Base-by-base conservation (phyloP, 345 rosid genomes). In the Murraya koenigii region DNA sequence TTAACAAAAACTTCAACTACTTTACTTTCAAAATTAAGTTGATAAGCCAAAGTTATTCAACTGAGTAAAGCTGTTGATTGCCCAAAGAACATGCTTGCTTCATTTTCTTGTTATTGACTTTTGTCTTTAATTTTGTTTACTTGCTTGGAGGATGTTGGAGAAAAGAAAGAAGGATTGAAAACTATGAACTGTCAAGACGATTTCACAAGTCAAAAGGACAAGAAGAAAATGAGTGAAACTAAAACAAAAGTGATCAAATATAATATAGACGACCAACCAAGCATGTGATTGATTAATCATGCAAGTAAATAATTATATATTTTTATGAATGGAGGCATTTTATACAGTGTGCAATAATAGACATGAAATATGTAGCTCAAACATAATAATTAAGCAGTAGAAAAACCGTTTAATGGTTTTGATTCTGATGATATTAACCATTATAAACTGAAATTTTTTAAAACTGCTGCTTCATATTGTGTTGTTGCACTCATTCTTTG, bases 101-200 rank as follows among this genome's bases (percentile, higher is more conserved):
- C 22, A 52, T 4, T 52, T 52, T 52, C 56, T 44, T 3, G 17
- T 13, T 10, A 30, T 28, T 9, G 26, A 8, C 36, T 61, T 25
- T 68, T 20, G 1, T 79, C 7, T 30, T 30, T 6, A 20, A 8
- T 5, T 15, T 69, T 59, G 20, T 17, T 72, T 49, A 47, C 77
- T 70, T 65, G 59, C 44, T 13, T 56, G 64, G 49, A 75, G 74
- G 20, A 38, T 13, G 33, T 39, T 23, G 11, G 75, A 79, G 69
- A 38, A 44, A 35, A 38, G 4, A 22, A 62, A 71, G 68, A 74
- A 68, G 72, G 30, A 38, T 62, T 23, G 75, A 33, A 64, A 17
- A 52, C 13, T 8, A 79, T 76, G 80, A 69, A 75, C 74, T 77
- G 82, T 71, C 39, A 65, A 39, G 39, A 69, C 75, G 59, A 58